Percentiles rank a stretch among this genome's conserved stretches.
These are phyloP conservation scores for Neltuma alba DNA, from an alignment of 306 rosid species.

Conservation along the genomic window DNA sequence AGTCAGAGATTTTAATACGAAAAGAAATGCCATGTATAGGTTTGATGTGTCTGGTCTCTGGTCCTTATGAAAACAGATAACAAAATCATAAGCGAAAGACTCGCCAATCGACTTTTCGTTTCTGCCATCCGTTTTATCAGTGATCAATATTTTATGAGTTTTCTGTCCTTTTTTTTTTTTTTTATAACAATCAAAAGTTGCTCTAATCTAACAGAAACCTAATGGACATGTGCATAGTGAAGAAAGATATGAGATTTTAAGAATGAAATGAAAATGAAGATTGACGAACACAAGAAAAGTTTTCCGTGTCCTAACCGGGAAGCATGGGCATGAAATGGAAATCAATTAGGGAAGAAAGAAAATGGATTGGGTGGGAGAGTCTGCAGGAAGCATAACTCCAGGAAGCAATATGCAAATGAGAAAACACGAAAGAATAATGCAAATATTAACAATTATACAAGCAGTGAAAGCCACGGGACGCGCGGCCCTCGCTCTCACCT, in stretches of 20 bases:
- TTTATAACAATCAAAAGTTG: no score
- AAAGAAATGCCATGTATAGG: neutral
- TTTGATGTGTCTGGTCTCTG: neutral
- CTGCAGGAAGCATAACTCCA: neutral
- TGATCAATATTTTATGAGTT: no score
- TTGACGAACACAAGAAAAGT: neutral
- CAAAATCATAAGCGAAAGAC: neutral
- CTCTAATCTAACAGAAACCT: no score
- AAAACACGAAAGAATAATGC: neutral
- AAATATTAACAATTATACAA: neutral
- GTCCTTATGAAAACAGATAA: neutral
- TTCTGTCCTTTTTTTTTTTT: no score
- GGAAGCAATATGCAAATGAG: neutral
- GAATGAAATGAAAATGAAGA: neutral
- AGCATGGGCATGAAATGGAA: neutral
- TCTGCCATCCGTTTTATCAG: neutral
- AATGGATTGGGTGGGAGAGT: neutral
- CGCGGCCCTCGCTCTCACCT: conserved; percentile 43
- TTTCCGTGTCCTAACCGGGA: neutral
- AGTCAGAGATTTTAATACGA: neutral
- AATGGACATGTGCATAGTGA: neutral
- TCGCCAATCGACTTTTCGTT: neutral
- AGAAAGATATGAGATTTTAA: neutral
- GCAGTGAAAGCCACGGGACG: neutral
- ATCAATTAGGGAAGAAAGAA: neutral